Evolutionary conservation across 306 rosid species (phyloP), one percentile per base, ranked within the genome.

Genomic region (Benincasa hispida): DNA sequence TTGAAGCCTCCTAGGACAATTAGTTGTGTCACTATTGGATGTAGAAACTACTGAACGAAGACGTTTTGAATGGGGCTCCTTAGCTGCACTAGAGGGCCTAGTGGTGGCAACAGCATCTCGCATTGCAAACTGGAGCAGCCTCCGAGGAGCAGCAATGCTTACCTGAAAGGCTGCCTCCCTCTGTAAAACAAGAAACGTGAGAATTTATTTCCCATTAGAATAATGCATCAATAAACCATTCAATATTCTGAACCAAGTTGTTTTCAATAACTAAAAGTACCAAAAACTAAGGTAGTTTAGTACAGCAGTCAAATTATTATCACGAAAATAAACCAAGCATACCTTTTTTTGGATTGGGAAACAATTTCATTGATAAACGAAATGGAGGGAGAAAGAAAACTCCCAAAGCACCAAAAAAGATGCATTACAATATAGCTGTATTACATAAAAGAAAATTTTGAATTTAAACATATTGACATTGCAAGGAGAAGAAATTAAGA

Each of bases 21-120:
- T 89, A 63, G 83, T 84, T 48, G 91, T 82, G 74, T 85, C 92
- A 58, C 78, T 86, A 30, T 83, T 58, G 54, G 91, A 76, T n/a
- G 88, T 85, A 66, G 98, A 89, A 79, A 93, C 96, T 54, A 91
- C 96, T 34, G 98, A 93, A 72, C 96, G 96, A 60, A 93, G 97
- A 62, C 98, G 98, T 84, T 93, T 93, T 66, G 87, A 59, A 14
- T 85, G 80, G 47, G 96, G 91, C 82, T 89, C 95, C 80, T 75
- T 77, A 34, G 80, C 83, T 55, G 47, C 58, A 81, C 27, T 88
- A 62, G 91, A 61, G 59, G 89, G 81, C 81, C 87, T 85, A 7
- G 87, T 82, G 66, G 93, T 88, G 39, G 88, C 91, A 76, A 91
- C 89, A 10, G 97, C 97, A 85, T 91, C 98, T 54, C 98, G 91